Evolutionary conservation across 768 basidiomycete species (phyloP).

Genomic region (Phanerochaete sordida): DNA sequence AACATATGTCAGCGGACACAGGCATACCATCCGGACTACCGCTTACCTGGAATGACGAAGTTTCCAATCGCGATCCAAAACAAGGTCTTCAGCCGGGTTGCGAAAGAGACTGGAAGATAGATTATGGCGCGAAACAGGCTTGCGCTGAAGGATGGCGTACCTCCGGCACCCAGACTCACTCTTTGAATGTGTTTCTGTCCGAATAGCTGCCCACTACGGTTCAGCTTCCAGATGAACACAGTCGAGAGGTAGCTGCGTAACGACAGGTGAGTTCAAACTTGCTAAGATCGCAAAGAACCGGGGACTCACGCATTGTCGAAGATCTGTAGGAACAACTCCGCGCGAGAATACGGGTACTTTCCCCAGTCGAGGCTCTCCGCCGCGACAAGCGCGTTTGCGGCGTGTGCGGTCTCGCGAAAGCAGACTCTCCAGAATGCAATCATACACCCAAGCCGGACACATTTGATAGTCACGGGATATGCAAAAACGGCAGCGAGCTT

Average conservation of each 20-base stretch:
- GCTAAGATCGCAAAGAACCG: not conserved
- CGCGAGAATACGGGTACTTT: not conserved
- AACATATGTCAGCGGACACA: no score
- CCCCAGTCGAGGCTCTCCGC: not conserved
- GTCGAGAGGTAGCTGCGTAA: not conserved
- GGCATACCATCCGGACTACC: no score
- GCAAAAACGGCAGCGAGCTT: not conserved
- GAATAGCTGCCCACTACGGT: not conserved
- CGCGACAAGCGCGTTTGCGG: not conserved
- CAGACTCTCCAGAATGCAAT: not conserved
- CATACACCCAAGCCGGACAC: not conserved
- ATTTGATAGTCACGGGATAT: not conserved
- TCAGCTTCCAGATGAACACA: not conserved
- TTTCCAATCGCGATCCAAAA: constrained; percentile 1
- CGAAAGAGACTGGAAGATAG: not conserved
- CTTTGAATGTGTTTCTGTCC: no score
- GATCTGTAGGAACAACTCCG: not conserved
- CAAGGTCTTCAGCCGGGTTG: not conserved
- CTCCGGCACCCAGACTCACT: no score
- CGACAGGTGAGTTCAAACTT: not conserved
- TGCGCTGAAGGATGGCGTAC: no score
- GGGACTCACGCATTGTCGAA: not conserved
- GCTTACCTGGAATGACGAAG: not conserved
- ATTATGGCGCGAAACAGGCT: not conserved
- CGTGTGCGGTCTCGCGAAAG: not conserved